Base-by-base conservation (phyloP, 768 basidiomycete species). In the Auricularia auricula-judae region DNA sequence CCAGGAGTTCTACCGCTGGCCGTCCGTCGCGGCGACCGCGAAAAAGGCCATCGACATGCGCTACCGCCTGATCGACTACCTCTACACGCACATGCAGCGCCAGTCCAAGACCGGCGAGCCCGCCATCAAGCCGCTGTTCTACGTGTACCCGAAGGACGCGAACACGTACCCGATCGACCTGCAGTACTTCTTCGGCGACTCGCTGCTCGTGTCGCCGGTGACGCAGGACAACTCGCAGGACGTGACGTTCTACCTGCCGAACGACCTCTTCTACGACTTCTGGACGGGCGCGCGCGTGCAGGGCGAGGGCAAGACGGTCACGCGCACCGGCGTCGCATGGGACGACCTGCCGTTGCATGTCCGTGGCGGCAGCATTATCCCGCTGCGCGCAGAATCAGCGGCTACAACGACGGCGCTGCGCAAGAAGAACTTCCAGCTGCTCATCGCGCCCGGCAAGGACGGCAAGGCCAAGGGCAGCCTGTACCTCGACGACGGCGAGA, bases 1-100 rank as follows among this genome's bases (percentile, higher is more conserved):
- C 63, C 87, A 89, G 72, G 87, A 88, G 67, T 88, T 87, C 72
- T 88, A 87, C 69, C 74, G 80, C 34, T 89, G 86, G 86, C 77
- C 80, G 0, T 73, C 72, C 12, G 83, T 84, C 29, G 77, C 85
- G 1, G 71, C 79, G 65, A 85, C 86, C 3, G 86, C 86, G 0
- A 80, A 78, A 67, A 83, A 82, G 63, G 86, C 78, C 0, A 73
- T 88, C 60, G 80, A 83, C 66, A 85, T 84, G 62, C 79, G 87
- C 83, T 85, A 65, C n/a, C 12, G 78, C 71, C 10, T 36, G 18
- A 14, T 36, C 60, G 87, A 88, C 70, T 88, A 89, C 73, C 70
- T 89, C 64, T 88, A 86, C 73, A 89, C 87, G 4, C 80, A 84
- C 2, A 84, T 88, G 79, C 86, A 88, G 70, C 72, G 78, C 59